phyloP scores from a whole-genome alignment of 768 basidiomycete species.

The Leccinum rimulosum region DNA sequence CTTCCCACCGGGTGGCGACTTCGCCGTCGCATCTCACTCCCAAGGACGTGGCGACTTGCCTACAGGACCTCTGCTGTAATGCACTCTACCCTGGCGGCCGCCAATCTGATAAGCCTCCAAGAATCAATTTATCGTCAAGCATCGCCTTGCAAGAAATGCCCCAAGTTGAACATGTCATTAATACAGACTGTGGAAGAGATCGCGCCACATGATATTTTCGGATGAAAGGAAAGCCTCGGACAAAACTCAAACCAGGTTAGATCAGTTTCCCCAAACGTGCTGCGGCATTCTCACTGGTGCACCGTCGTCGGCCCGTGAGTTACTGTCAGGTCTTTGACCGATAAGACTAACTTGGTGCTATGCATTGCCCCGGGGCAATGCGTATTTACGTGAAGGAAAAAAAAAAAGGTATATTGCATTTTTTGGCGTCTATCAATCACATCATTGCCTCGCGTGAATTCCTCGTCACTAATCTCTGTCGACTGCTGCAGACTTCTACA shows the following conservation, averaged over 20 bases:
- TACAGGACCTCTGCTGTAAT: not conserved
- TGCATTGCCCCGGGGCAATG: not conserved
- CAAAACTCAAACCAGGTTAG: not conserved
- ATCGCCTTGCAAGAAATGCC: conserved; percentile 2
- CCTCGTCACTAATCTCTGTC: not conserved
- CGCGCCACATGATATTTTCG: not conserved
- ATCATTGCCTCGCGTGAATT: not conserved
- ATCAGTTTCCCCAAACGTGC: conserved; percentile 29
- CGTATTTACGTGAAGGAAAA: not conserved
- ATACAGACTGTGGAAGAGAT: not conserved
- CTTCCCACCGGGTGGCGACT: not conserved
- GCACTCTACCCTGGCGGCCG: not conserved
- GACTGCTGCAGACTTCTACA: conserved; percentile 35
- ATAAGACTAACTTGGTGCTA: not conserved
- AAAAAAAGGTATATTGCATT: conserved; percentile 30
- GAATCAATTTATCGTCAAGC: not conserved
- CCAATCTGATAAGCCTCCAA: not conserved
- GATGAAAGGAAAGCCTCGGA: conserved; percentile 2
- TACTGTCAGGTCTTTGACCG: not conserved
- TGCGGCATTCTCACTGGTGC: conserved; percentile 21
- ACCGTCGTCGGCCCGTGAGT: conserved; percentile 23
- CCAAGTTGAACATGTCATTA: not conserved
- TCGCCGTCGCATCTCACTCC: not conserved
- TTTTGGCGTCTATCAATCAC: conserved; percentile 42
- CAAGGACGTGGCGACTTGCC: not conserved